Evolutionary conservation across 1,284 basidiomycete genomes (phyloP).

Genomic region (Hemileia vastatrix): DNA sequence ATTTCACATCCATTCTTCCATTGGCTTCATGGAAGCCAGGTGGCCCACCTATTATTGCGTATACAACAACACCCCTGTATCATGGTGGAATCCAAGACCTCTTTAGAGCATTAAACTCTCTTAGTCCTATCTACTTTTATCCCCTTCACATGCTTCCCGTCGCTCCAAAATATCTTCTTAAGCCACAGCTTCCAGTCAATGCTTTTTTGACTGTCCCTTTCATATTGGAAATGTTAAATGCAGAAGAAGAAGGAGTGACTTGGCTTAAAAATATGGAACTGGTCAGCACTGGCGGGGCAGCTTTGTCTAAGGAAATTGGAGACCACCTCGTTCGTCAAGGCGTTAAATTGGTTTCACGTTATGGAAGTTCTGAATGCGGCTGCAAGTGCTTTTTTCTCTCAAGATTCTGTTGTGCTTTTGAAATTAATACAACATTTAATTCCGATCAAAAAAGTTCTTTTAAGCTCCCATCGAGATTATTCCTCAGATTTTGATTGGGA

Average conservation of each 20-base stretch:
- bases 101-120: slow-evolving; percentile 46
- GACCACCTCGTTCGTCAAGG: slow-evolving; percentile 52
- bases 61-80: slow-evolving; percentile 48
- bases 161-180: slow-evolving; percentile 39
- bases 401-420: neutral
- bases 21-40: slow-evolving; percentile 33
- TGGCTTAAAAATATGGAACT: slow-evolving; percentile 51
- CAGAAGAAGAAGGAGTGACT: slow-evolving; percentile 50
- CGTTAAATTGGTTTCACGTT: slow-evolving; percentile 53
- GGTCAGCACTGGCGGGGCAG: slow-evolving; percentile 50
- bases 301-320: slow-evolving; percentile 51
- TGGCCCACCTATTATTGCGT: slow-evolving; percentile 34
- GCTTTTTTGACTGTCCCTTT: slow-evolving; percentile 48
- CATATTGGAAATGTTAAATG: slow-evolving; percentile 51
- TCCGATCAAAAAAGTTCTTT: slow-evolving; percentile 47
- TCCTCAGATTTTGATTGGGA: slow-evolving; percentile 55
- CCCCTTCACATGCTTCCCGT: slow-evolving; percentile 43
- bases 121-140: slow-evolving; percentile 45
- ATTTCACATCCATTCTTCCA: slow-evolving; percentile 36
- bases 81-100: slow-evolving; percentile 48
- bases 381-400: slow-evolving; percentile 16
- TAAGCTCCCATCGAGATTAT: slow-evolving; percentile 53
- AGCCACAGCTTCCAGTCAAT: slow-evolving; percentile 23
- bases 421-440: neutral
- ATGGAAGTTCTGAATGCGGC: slow-evolving; percentile 50